Percentiles rank a stretch among this genome's conserved stretches.
phyloP scores from a whole-genome alignment of 768 basidiomycete genomes.

The Gloeostereum incarnatum region DNA sequence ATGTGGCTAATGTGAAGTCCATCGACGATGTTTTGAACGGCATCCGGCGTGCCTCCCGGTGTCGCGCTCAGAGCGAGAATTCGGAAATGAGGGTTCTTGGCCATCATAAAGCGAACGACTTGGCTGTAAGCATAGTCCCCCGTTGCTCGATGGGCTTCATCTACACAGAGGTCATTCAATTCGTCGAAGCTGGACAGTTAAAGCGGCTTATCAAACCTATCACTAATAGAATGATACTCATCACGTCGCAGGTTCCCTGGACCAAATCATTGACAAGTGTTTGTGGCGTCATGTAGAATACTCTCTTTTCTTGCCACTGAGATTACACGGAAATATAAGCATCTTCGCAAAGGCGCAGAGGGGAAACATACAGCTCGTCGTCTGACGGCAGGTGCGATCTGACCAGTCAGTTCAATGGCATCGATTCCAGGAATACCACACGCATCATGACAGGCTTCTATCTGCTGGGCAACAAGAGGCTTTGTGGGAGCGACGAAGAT shows the following conservation, averaged over 20 bases:
- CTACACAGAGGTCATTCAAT: slow-evolving; percentile 25
- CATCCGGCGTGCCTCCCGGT: slow-evolving; percentile 77
- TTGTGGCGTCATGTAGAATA: slow-evolving; percentile 96
- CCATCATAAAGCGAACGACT: slow-evolving; percentile 83
- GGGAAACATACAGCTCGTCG: slow-evolving; percentile 43
- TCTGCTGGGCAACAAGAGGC: slow-evolving; percentile 92
- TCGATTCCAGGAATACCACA: slow-evolving; percentile 90
- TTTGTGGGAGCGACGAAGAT: slow-evolving; percentile 96
- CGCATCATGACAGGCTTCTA: slow-evolving; percentile 84
- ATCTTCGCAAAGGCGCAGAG: slow-evolving; percentile 5
- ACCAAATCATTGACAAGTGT: slow-evolving; percentile 84
- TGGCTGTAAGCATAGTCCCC: slow-evolving; percentile 92
- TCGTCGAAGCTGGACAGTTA: background rate
- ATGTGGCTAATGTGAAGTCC: slow-evolving; percentile 90
- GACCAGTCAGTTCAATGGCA: slow-evolving; percentile 82
- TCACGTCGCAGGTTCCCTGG: slow-evolving; percentile 63
- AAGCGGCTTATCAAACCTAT: slow-evolving; percentile 56
- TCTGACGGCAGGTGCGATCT: slow-evolving; percentile 44
- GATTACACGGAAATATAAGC: slow-evolving; percentile 2
- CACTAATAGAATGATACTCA: slow-evolving; percentile 80
- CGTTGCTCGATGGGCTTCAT: slow-evolving; percentile 92
- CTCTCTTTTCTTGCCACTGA: slow-evolving; percentile 75
- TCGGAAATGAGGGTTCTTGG: slow-evolving; percentile 90
- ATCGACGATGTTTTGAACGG: slow-evolving; percentile 89
- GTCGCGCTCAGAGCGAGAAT: slow-evolving; percentile 93